phyloP scores from a whole-genome alignment of 352 stramenopile species.

The Plasmopara halstedii region DNA sequence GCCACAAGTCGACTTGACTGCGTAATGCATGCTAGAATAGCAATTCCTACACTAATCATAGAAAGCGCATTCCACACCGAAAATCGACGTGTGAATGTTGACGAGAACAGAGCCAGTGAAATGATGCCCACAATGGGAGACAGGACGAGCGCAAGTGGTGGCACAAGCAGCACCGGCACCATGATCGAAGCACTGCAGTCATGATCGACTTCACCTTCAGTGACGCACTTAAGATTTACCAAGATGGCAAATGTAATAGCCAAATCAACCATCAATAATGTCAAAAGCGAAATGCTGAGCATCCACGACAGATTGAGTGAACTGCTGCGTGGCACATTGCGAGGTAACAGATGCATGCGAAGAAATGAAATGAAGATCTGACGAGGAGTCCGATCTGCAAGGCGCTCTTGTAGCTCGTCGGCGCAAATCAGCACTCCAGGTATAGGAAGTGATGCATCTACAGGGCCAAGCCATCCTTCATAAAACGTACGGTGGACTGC shows the following conservation, averaged over 20 bases:
- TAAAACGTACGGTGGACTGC: conserved; percentile 41
- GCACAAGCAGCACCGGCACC: conserved; percentile 59
- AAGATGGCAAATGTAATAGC: conserved; percentile 76
- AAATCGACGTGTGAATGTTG: conserved; percentile 59
- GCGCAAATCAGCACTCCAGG: conserved; percentile 62
- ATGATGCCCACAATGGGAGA: conserved; percentile 72
- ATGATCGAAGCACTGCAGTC: conserved; percentile 69
- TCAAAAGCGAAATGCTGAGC: conserved; percentile 51
- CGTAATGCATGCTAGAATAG: conserved; percentile 51
- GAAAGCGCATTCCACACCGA: conserved; percentile 76
- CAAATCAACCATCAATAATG: conserved; percentile 66
- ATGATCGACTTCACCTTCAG: conserved; percentile 55
- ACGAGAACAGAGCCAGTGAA: conserved; percentile 60
- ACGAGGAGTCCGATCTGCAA: conserved; percentile 31
- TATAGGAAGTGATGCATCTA: conserved; percentile 65
- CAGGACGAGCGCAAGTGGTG: conserved; percentile 58
- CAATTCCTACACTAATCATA: conserved; percentile 66
- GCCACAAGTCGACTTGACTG: conserved; percentile 65
- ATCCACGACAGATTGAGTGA: conserved; percentile 62
- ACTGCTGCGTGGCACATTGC: conserved; percentile 46
- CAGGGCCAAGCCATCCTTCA: conserved; percentile 59
- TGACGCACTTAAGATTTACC: conserved; percentile 75
- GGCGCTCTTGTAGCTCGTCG: conserved; percentile 54
- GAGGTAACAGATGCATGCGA: conserved; percentile 38
- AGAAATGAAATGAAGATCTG: conserved; percentile 41